A percentile compares a stretch with the other conserved stretches of the same genome.
phyloP scores from a whole-genome alignment of 1,284 basidiomycete genomes.

The Kalmanozyma brasiliensis region DNA sequence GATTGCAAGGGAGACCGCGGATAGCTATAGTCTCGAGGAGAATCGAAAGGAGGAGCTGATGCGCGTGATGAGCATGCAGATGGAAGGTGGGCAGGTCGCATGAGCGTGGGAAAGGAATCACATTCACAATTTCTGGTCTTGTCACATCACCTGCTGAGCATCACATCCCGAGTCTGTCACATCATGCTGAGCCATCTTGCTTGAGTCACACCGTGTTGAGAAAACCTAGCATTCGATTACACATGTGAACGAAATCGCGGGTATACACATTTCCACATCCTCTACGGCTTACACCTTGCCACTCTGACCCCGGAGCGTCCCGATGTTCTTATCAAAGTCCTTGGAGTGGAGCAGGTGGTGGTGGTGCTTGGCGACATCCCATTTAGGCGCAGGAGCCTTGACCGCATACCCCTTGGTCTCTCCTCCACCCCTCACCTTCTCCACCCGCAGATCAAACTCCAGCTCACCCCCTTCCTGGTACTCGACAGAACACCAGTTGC shows the following conservation, averaged over 20 bases:
- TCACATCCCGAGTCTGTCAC: too few species aligned
- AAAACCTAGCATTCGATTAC: too few species aligned
- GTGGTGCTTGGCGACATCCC: slow-evolving; percentile 36
- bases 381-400: slow-evolving; percentile 55
- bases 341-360: slow-evolving; percentile 42
- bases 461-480: slow-evolving; percentile 77
- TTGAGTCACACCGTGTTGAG: too few species aligned
- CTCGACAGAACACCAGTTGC: slow-evolving; percentile 88
- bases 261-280: too few species aligned
- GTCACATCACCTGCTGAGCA: too few species aligned
- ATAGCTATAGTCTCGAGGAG: slow-evolving; percentile 42
- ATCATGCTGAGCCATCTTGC: too few species aligned
- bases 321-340: slow-evolving; percentile 35
- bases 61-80: slow-evolving; percentile 13
- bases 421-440: slow-evolving; percentile 69
- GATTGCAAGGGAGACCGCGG: slow-evolving; percentile 31
- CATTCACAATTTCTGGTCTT: background rate
- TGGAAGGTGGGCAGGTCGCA: slow-evolving; percentile 4
- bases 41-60: slow-evolving; percentile 40
- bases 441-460: slow-evolving; percentile 87
- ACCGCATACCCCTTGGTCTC: slow-evolving; percentile 61
- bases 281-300: background rate
- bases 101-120: background rate
- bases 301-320: slow-evolving; percentile 10
- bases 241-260: background rate